Evolutionary conservation across 148 eudicot genomes (phyloP), one percentile per base, ranked within the genome.

Genomic region (Dysphania ambrosioides): DNA sequence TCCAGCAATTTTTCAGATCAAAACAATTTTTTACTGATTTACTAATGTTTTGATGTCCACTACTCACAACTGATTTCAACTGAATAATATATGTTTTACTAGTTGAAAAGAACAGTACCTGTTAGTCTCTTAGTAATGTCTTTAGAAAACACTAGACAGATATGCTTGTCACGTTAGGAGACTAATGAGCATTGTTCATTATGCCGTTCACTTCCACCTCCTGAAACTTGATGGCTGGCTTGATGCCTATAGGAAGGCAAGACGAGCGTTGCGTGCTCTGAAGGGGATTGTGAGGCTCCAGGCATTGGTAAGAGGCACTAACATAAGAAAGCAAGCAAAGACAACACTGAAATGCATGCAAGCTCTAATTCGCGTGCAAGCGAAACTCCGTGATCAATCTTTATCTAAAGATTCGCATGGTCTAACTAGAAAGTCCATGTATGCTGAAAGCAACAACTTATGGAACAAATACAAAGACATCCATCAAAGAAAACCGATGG

Each of bases 221-320:
- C n/a, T n/a, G n/a, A n/a, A n/a, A n/a, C n/a, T n/a, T n/a, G n/a
- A n/a, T n/a, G n/a, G n/a, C n/a, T n/a, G n/a, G n/a, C n/a, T n/a
- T n/a, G 63, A 6, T 32, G 59, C 24, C 42, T 38, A 1, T 40
- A 44, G 80, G 83, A 49, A 72, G 98, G 98, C 98, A 64, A 88
- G 98, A 83, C 83, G 88, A 77, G 98, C 98, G 34, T 77, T 91
- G 29, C 62, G 83, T 12, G 95, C 93, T 21, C 86, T 93, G 0
- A 87, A 83, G 74, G 98, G 97, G 73, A 86, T 93, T n/a, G 98
- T 91, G 72, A 91, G 85, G 85, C 93, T 93, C 59, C 98, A 93
- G 72, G 98, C 98, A 59, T 77, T 93, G 56, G 87, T 93, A 62
- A 87, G 98, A 85, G 98, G 95, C 64, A 88, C 86, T 60, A 93